Evolutionary conservation across 805 yeast species (phyloP), one percentile per base, ranked within the genome.

Genomic region (Starmerella ratchasimensis): DNA sequence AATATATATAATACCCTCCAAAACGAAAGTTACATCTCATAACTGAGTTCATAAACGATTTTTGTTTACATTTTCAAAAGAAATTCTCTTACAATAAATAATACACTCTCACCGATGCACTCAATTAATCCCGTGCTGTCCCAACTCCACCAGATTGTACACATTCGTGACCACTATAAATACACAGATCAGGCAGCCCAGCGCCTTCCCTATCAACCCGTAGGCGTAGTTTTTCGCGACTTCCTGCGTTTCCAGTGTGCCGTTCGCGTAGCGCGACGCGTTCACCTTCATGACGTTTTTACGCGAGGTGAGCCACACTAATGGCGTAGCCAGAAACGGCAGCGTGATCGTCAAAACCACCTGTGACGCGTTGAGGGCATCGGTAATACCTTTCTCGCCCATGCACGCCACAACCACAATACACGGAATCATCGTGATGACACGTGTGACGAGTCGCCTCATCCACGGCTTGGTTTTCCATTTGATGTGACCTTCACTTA

Each of bases 401-500:
- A 81, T 70, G 29, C 72, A 63, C 4, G 77, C 58, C 5, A 82
- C 79, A 44, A 84, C 76, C 13, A 69, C 65, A 34, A 86, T 58
- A 54, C 94, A 80, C 9, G 96, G 96, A 13, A 81, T 55, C 24
- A 86, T 77, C 1, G 94, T 74, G 30, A 86, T 76, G 5, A 71
- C 59, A 52, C 96, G 68, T 0, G 95, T 86, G 9, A 75, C 64
- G 8, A 86, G 53, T 46, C 95, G 65, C 54, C 95, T 68, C 34
- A 76, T 51, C 80, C 93, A 77, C 3, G 95, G 95, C 43, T 65
- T 68, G 29, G 81, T 47, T 2, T 69, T 72, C 94, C 95, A 84
- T 37, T 75, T 69, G 28, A 86, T 62, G 52, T 81, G 88, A 1
- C 96, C 96, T 56, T 86, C 96, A 48, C 83, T 72, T 2, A 86